Evolutionary conservation across 805 yeast genomes (phyloP).

Genomic region (Candida sphagnicola): DNA sequence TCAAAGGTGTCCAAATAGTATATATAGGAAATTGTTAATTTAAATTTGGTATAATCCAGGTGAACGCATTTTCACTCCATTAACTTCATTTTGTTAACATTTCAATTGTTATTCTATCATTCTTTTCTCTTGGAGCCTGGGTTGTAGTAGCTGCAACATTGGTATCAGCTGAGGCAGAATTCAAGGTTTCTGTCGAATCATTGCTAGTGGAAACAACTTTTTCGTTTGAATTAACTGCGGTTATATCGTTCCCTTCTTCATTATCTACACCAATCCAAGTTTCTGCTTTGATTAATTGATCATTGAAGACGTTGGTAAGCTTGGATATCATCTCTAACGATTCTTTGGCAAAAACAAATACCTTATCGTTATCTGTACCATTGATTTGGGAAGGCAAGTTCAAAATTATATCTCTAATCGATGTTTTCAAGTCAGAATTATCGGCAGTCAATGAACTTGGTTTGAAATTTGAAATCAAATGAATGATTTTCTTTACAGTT

Average conservation of each 20-base stretch:
- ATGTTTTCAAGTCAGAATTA: conserved; percentile 45
- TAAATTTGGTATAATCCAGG: not conserved
- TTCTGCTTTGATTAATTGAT: conserved; percentile 81
- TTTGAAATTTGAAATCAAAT: conserved; percentile 76
- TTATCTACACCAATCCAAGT: conserved; percentile 60
- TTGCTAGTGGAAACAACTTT: not conserved
- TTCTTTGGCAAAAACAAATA: conserved; percentile 81
- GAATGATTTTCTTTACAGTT: conserved; percentile 85
- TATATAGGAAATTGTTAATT: too few relatives aligned
- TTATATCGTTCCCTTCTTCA: conserved; percentile 11
- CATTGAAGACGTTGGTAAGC: conserved; percentile 80
- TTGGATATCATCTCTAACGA: conserved; percentile 82
- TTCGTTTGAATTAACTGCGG: conserved; percentile 2
- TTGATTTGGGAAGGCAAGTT: conserved; percentile 63
- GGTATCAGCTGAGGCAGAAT: not conserved
- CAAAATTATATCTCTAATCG: conserved; percentile 75
- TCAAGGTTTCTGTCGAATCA: not conserved
- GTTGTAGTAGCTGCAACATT: not conserved
- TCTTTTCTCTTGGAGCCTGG: not conserved
- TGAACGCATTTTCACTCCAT: not conserved
- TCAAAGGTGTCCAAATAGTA: too few relatives aligned
- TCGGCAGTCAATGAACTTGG: conserved; percentile 30
- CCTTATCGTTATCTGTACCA: conserved; percentile 50
- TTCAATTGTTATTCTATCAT: conserved; percentile 2
- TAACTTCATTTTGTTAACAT: conserved; percentile 2